Evolutionary conservation across 495 filamentous ascomycete genomes (phyloP), one percentile per base, ranked within the genome.

Genomic region (Platismatia glauca): DNA sequence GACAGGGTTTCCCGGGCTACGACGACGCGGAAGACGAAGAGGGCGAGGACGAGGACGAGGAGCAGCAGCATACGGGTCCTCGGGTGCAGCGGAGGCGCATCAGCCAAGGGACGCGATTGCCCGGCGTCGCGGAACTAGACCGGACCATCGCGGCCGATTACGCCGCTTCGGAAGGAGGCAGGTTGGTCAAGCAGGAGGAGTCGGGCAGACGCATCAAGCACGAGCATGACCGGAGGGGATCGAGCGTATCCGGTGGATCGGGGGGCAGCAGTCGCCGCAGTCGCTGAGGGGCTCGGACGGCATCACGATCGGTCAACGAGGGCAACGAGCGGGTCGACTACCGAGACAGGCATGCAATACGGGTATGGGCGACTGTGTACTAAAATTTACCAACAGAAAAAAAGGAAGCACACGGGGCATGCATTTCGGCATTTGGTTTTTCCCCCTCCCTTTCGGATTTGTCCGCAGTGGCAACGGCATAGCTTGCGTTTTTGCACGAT

Each of bases 101-200:
- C 1, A 34, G 41, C 57, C 13, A 9, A 2, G 61, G 35, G 55
- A 63, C 55, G 8, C 34, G 60, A 18, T 58, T 70, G 34, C 68
- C 68, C 20, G 58, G 66, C 22, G 24, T 70, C 33, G 66, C 63
- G 22, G 66, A 70, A 43, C 52, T 70, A 39, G 64, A 68, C 34
- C 48, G 62, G 18, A 57, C 56, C 1, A 56, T 69, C 50, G 37
- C 61, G 20, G 67, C 65, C n/a, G 64, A 65, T 37, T 35, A 44
- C 50, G 11, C 50, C 7, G 18, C 8, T 4, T 8, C 12, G n/a
- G 50, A 22, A 9, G 59, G 59, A 0, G 35, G 33, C 7, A 20
- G 59, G 5, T 6, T 29, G 22, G 31, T 61, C 34, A 61, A 61
- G 50, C 31, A 29, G 38, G 59, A 55, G 53, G 59, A 61, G 34